Evolutionary conservation across 2,329 filamentous ascomycete genomes (phyloP).

Genomic region (Claviceps sp.): DNA sequence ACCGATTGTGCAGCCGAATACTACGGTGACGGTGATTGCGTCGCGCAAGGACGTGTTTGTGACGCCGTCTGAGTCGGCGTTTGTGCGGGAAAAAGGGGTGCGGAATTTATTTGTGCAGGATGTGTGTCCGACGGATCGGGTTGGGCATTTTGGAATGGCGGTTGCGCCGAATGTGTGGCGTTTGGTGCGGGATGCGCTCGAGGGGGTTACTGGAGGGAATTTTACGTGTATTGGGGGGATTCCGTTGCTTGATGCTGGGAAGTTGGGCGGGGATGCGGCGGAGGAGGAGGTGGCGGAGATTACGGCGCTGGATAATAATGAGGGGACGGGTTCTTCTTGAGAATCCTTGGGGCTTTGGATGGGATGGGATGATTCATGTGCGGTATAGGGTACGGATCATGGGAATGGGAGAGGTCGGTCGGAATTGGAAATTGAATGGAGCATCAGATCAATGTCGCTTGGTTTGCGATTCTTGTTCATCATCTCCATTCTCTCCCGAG

Average conservation of each 20-base stretch:
- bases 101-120: constrained; percentile 9
- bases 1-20: constrained; percentile 9
- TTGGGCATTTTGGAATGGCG: constrained; percentile 7
- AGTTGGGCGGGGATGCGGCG: not conserved
- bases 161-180: constrained; percentile 9
- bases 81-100: constrained; percentile 8
- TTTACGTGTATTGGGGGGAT: not conserved
- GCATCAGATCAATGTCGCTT: too few species aligned
- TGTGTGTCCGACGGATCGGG: constrained; percentile 6
- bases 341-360: not conserved
- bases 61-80: constrained; percentile 6
- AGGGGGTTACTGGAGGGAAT: constrained; percentile 5
- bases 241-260: not conserved
- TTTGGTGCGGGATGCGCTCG: constrained; percentile 9
- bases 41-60: constrained; percentile 6
- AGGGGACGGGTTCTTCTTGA: not conserved
- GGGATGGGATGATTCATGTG: too few species aligned
- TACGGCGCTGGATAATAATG: not conserved
- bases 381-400: too few species aligned
- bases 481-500: too few species aligned
- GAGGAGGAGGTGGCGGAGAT: not conserved
- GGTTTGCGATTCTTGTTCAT: too few species aligned
- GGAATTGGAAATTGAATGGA: too few species aligned
- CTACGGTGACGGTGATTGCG: constrained; percentile 7
- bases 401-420: too few species aligned